Percentiles rank a stretch among this genome's conserved stretches.
phyloP scores from a whole-genome alignment of 306 rosid species.

The Casuarina equisetifolia region DNA sequence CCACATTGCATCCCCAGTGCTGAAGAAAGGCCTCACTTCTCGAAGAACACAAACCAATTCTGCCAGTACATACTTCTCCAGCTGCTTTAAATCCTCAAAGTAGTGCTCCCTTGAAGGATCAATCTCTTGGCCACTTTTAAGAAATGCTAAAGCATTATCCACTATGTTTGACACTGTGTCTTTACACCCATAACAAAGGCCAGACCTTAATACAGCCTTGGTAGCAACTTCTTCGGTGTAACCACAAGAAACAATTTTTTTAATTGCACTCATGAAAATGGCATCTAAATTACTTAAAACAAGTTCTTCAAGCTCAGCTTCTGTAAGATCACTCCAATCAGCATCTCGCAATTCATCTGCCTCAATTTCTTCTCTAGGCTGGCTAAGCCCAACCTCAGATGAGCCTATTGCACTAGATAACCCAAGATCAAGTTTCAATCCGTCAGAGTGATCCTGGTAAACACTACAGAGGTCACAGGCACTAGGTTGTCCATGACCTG shows the following conservation, averaged over 20 bases:
- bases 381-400: conserved; percentile 45
- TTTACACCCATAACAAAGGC: conserved; percentile 82
- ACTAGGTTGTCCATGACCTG: conserved; percentile 44
- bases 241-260: conserved; percentile 66
- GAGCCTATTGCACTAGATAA: conserved; percentile 50
- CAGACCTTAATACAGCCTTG: conserved; percentile 75
- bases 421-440: conserved; percentile 82
- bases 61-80: conserved; percentile 78
- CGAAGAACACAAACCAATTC: conserved; percentile 89
- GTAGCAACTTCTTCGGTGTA: conserved; percentile 73
- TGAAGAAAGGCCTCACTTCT: conserved; percentile 83
- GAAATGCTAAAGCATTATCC: conserved; percentile 68
- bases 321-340: conserved; percentile 86
- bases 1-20: conserved; percentile 98
- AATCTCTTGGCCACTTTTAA: conserved; percentile 71
- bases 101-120: conserved; percentile 72
- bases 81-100: conserved; percentile 81
- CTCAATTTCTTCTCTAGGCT: conserved; percentile 59
- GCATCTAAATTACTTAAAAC: conserved; percentile 64
- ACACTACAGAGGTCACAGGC: conserved; percentile 55
- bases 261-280: conserved; percentile 72
- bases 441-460: conserved; percentile 59
- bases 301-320: conserved; percentile 80
- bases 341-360: conserved; percentile 64
- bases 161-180: conserved; percentile 80